Evolutionary conservation across 305 asterid species (phyloP).

Genomic region (Fraxinus velutina): DNA sequence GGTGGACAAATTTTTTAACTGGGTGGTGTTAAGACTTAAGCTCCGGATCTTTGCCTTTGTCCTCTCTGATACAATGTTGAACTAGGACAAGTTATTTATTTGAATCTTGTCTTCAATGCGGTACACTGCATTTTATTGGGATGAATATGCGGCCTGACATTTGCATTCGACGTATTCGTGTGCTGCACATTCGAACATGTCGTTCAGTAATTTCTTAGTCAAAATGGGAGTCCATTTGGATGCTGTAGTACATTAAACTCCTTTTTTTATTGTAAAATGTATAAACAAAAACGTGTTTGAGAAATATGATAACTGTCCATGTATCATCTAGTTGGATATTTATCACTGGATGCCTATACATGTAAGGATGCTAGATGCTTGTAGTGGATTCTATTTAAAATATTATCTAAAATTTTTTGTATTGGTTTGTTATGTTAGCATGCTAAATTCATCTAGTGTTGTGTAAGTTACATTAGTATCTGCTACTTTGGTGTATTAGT

Average conservation of each 20-base stretch:
- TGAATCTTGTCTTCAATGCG: not conserved
- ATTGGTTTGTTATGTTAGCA: not conserved
- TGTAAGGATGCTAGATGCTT: not conserved
- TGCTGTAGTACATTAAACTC: not conserved
- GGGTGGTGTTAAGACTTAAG: not conserved
- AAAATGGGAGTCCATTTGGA: not conserved
- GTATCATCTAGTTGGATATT: not conserved
- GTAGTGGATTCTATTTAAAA: not conserved
- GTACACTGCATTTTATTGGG: not conserved
- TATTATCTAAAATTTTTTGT: not conserved
- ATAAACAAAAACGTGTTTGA: not conserved
- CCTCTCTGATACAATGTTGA: not conserved
- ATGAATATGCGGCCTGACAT: not conserved
- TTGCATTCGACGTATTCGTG: not conserved
- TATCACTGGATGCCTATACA: conserved; percentile 5
- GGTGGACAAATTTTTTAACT: not conserved
- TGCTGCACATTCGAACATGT: not conserved
- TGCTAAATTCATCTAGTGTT: not conserved
- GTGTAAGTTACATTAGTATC: not conserved
- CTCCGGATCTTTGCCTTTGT: not conserved
- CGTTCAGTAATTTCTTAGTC: not conserved
- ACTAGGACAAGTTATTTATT: not conserved
- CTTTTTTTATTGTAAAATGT: not conserved
- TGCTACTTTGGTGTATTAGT: not conserved
- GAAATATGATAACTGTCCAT: not conserved